Evolutionary conservation across 192 early-diverging fungal species (phyloP).

Genomic region (Backusella morwellensis): DNA sequence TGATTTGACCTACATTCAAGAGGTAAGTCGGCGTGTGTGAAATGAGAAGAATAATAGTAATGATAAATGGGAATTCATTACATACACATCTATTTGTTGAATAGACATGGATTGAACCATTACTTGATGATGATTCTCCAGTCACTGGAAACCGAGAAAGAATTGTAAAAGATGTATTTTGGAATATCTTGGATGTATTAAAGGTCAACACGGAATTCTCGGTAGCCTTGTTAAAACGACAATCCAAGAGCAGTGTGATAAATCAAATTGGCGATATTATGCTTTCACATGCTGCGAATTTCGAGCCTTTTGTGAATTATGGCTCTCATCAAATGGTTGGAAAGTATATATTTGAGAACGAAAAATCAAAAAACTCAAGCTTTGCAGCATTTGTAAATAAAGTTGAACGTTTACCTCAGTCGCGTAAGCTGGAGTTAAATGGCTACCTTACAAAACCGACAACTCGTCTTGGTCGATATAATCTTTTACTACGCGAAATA

Average conservation of each 20-base stretch:
- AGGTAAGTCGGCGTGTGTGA: slow-evolving; percentile 39
- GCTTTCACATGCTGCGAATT: slow-evolving; percentile 62
- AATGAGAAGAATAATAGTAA: background rate
- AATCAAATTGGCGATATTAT: slow-evolving; percentile 86
- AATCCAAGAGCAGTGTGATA: slow-evolving; percentile 66
- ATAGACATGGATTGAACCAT: slow-evolving; percentile 63
- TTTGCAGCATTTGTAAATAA: slow-evolving; percentile 82
- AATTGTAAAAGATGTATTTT: slow-evolving; percentile 71
- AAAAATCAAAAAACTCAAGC: slow-evolving; percentile 59
- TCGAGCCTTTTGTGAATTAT: slow-evolving; percentile 83
- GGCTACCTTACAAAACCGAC: slow-evolving; percentile 88
- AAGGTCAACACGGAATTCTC: slow-evolving; percentile 60
- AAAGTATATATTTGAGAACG: slow-evolving; percentile 79
- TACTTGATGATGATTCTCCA: slow-evolving; percentile 63
- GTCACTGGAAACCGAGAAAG: slow-evolving; percentile 44
- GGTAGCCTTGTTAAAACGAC: slow-evolving; percentile 55
- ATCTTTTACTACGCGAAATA: slow-evolving; percentile 76
- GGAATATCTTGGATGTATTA: slow-evolving; percentile 71
- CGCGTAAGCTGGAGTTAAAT: slow-evolving; percentile 80
- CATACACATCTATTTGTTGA: background rate
- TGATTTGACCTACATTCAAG: slow-evolving; percentile 79
- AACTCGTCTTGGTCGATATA: slow-evolving; percentile 83
- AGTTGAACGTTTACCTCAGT: slow-evolving; percentile 68
- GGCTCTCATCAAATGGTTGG: slow-evolving; percentile 83
- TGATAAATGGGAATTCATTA: background rate